Percentiles rank a stretch among this genome's conserved stretches.
Evolutionary conservation across 345 rosid species (phyloP).

Genomic region (Sisymbrium irio): DNA sequence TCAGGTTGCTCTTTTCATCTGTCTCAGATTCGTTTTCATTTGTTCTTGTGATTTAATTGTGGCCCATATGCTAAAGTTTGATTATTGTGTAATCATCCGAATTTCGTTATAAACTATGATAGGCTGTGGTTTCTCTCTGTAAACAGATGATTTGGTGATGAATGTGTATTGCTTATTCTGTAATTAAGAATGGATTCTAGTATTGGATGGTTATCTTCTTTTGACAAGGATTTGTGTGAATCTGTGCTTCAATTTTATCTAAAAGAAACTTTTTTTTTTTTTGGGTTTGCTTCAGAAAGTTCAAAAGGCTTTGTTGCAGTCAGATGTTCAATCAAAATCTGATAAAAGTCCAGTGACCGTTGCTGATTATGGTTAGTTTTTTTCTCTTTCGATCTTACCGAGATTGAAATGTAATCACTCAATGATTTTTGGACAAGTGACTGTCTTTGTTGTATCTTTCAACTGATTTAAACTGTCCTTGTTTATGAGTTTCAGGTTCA

Average conservation of each 20-base stretch:
- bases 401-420: background rate
- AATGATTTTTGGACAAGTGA: background rate
- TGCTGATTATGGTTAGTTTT: constrained; percentile 83
- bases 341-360: constrained; percentile 94
- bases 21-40: background rate
- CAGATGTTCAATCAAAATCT: constrained; percentile 88
- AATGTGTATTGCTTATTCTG: background rate
- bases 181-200: background rate
- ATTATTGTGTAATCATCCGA: background rate
- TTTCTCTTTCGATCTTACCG: background rate
- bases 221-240: background rate
- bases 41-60: background rate
- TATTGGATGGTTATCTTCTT: background rate
- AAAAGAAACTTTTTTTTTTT: background rate
- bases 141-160: background rate
- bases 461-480: background rate
- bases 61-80: constrained; percentile 10
- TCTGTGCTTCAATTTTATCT: background rate
- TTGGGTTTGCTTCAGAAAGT: constrained; percentile 57
- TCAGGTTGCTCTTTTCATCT: constrained; percentile 43
- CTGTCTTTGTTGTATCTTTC: background rate
- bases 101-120: background rate
- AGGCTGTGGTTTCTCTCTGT: background rate
- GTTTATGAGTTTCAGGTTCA: constrained; percentile 56
- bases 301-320: constrained; percentile 74